Evolutionary conservation across 2,329 filamentous ascomycete species (phyloP), one percentile per base, ranked within the genome.

Genomic region (Xylaria sp.): DNA sequence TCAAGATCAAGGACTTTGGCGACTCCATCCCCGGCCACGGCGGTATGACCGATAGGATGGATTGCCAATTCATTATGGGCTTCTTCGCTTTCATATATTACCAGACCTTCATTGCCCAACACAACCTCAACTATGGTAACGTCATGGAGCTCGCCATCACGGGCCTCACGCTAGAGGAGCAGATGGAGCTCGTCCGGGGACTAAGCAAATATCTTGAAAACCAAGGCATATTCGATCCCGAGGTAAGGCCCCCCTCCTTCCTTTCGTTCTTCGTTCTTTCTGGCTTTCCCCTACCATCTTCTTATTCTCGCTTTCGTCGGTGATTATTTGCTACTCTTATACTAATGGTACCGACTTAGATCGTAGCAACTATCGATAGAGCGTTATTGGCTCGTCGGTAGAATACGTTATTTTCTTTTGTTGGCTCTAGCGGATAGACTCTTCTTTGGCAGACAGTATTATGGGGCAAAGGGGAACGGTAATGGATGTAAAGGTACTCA

Each of bases 11-110:
- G 87, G 96, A 99, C 84, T 99, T 99, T 83, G 96, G 96, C 74
- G 93, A 99, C 82, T 97, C 94, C 1, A 99, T 99, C 75, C 96
- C 96, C 1, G 96, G 96, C 25, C 96, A 99, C 77, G 96, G 96
- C 70, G 96, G 96, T 75, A 98, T 99, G 84, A 99, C 96, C 18
- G 96, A 99, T 80, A 92, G 96, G 71, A 98, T 99, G 95, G 96
- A 99, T 80, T 99, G 96, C 81, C 96, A 99, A 80, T 99, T 99
- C 84, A 98, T 98, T 84, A 99, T 99, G 96, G 96, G 96, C 9
- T 96, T 97, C 82, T 98, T 99, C 77, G 90, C 95, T 18, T 98
- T 94, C 84, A 94, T 99, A 88, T 99, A 99, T 84, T 99, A 97
- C 83, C 94, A 98, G 81, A 96, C 92, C 78, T 99, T 99, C 81